Conservation (phyloP, 768 basidiomycete genomes). For the Sporobolomyces roseus region DNA sequence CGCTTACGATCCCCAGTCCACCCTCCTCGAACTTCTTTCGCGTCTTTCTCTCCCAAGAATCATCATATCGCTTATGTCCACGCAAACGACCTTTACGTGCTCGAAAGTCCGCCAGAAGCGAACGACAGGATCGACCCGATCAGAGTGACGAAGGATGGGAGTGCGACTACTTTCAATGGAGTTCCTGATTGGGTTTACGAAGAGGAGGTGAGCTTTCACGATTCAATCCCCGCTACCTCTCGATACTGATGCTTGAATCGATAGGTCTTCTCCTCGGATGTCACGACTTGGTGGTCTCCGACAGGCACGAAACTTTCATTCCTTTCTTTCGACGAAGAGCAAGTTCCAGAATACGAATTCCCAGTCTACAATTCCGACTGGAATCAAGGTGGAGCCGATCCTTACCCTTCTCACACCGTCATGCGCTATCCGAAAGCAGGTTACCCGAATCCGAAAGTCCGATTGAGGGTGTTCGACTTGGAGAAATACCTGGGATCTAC, state of each 20-base stretch:
- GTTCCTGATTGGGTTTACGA: slow-evolving; percentile 98
- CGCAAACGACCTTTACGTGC: slow-evolving; percentile 81
- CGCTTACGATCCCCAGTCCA: slow-evolving; percentile 57
- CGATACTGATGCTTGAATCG: background rate
- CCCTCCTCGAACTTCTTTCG: slow-evolving; percentile 63
- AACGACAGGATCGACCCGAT: slow-evolving; percentile 50
- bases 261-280: slow-evolving; percentile 52
- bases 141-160: slow-evolving; percentile 75
- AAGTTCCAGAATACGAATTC: slow-evolving; percentile 78
- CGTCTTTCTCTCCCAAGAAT: slow-evolving; percentile 77
- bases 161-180: slow-evolving; percentile 81
- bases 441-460: slow-evolving; percentile 73
- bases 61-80: slow-evolving; percentile 81
- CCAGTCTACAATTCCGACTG: slow-evolving; percentile 62
- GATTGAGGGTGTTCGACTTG: slow-evolving; percentile 77
- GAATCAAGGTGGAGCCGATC: slow-evolving; percentile 22
- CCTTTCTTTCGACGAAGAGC: slow-evolving; percentile 79
- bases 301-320: slow-evolving; percentile 68
- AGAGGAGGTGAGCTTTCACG: slow-evolving; percentile 62
- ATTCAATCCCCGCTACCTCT: background rate
- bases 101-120: slow-evolving; percentile 32
- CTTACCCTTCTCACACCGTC: slow-evolving; percentile 46
- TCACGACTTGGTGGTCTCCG: slow-evolving; percentile 88
- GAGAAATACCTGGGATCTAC: slow-evolving; percentile 53
- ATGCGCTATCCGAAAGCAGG: slow-evolving; percentile 72